Evolutionary conservation across 768 basidiomycete species (phyloP), one percentile per base, ranked within the genome.

Genomic region (Gyrodon lividus): DNA sequence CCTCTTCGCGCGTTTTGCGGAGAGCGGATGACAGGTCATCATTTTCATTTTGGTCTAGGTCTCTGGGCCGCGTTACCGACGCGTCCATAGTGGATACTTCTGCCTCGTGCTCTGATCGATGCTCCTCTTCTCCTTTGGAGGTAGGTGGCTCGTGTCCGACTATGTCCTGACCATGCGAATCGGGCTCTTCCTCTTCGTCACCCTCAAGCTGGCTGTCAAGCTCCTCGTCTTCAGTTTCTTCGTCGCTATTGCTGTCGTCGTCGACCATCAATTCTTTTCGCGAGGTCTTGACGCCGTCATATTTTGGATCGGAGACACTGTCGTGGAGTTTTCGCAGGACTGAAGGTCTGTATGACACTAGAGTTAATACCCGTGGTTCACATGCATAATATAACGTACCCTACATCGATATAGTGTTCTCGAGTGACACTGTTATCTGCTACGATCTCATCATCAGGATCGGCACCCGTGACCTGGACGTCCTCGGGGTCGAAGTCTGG

Each of bases 361-460:
- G 34, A 52, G 34, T 47, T 20, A 45, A 20, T 26, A 19, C 16
- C n/a, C 28, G 30, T 43, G 44, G 38, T 43, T 22, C 43, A 47
- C 28, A 52, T 48, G 28, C 31, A 41, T 20, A 23, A 35, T 26
- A 23, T 8, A 23, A 71, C 81, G 54, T 66, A 92, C 89, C 89
- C 90, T 34, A 95, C 89, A 59, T 89, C 83, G 38, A 92, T 63
- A 67, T 96, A 97, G 69, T 96, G 93, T 59, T 86, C 85, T 59
- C 86, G 76, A 0, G 72, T 76, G 13, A 70, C 74, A 34, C 60
- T 66, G 33, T 67, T 55, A 38, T 77, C 64, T 39, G 55, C 56
- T 20, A 52, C 50, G 43, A 63, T 62, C 17, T 65, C 70, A 54
- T 79, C 74, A 42, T 72, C 68, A 14, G 69, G 66, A 58, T 80